These are phyloP conservation scores for Alternaria gansuensis DNA, from an alignment of 2,329 filamentous ascomycete genomes.

Conservation along the genomic window DNA sequence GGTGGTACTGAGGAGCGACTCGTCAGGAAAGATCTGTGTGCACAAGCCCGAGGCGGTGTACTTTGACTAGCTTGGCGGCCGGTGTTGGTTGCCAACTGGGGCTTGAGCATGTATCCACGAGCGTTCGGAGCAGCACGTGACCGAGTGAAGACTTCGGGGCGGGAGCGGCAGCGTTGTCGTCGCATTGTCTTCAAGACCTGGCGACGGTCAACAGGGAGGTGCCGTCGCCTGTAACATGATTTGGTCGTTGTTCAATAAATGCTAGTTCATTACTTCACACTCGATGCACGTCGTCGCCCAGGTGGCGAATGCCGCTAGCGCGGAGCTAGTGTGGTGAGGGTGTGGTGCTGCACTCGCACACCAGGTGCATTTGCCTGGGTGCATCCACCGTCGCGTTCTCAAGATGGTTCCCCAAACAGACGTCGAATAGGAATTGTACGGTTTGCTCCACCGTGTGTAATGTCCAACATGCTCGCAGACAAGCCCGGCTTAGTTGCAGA, in stretches of 20 bases:
- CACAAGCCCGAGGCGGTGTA: constrained; percentile 57
- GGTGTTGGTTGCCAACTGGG: neutral
- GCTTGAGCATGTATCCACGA: neutral
- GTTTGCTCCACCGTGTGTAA: constrained; percentile 10
- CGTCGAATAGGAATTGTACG: constrained; percentile 33
- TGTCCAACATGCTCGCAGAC: constrained; percentile 20
- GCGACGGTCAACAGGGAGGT: neutral
- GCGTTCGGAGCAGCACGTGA: constrained; percentile 3
- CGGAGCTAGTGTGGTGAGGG: constrained; percentile 18
- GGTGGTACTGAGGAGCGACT: constrained; percentile 53
- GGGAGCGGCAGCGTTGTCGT: neutral
- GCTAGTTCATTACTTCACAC: neutral
- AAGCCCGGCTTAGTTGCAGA: constrained; percentile 29
- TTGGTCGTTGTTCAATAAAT: constrained; percentile 15
- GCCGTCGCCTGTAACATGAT: constrained; percentile 8
- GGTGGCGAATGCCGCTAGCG: constrained; percentile 21
- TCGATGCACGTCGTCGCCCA: constrained; percentile 5
- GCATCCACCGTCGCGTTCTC: constrained; percentile 1
- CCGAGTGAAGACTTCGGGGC: neutral
- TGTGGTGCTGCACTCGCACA: constrained; percentile 21
- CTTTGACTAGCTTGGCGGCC: constrained; percentile 47
- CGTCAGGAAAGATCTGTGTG: constrained; percentile 54
- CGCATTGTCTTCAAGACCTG: neutral
- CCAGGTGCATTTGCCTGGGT: neutral
- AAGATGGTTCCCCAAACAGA: constrained; percentile 28